A percentile compares a stretch with the other conserved stretches of the same genome.
phyloP scores from a whole-genome alignment of 805 yeast species.

The Kuraishia molischiana region DNA sequence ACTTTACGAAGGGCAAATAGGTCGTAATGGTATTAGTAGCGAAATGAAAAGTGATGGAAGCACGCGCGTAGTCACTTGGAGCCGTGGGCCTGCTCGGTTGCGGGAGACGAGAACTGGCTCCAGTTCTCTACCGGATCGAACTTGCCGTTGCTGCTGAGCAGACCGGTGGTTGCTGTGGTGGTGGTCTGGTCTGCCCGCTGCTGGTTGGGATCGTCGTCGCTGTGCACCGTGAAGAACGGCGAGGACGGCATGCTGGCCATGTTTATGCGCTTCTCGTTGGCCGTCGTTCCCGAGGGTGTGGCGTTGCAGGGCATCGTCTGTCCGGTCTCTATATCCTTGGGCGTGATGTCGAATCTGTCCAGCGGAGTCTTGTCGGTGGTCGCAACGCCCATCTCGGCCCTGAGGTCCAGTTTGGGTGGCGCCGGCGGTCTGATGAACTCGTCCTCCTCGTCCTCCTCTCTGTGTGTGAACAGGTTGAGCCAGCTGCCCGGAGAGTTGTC shows the following conservation, averaged over 20 bases:
- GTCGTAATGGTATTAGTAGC: no score
- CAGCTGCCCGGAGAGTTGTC: constrained; percentile 12
- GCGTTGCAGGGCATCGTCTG: constrained; percentile 3
- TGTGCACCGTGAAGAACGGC: neutral
- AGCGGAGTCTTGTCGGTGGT: constrained; percentile 1
- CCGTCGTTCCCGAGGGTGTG: neutral
- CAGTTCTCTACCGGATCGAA: neutral
- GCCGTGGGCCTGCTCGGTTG: neutral
- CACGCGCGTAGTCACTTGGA: neutral
- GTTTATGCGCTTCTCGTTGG: neutral
- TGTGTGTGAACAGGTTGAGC: constrained; percentile 19
- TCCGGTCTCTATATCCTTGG: constrained; percentile 4
- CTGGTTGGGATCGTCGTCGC: neutral
- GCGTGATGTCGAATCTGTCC: constrained; percentile 3
- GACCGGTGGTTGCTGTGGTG: no score
- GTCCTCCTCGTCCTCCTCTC: constrained; percentile 13
- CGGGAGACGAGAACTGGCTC: neutral
- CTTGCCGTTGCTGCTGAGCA: neutral
- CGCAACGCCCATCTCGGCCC: neutral
- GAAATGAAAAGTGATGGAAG: no score
- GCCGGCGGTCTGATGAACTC: neutral
- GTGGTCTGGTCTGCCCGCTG: neutral
- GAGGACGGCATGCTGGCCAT: constrained; percentile 1
- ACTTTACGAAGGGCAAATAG: constrained; percentile 19
- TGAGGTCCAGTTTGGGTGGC: neutral